Evolutionary conservation across 2,329 filamentous ascomycete species (phyloP).

Genomic region (Microsporum ferrugineum): DNA sequence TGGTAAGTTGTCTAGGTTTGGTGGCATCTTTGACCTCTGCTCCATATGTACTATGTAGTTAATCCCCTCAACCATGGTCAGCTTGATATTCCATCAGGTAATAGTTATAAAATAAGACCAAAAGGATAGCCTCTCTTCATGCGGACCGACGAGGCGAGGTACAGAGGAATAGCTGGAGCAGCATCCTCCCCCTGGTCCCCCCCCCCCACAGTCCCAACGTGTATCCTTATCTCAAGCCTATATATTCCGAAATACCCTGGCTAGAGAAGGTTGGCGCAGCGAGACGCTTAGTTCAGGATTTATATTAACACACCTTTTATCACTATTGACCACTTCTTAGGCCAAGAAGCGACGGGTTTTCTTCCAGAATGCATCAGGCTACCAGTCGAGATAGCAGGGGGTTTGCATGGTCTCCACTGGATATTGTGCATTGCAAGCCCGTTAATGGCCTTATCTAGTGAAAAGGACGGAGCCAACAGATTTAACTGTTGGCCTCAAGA

Average conservation of each 20-base stretch:
- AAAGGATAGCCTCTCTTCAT: neutral
- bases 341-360: neutral
- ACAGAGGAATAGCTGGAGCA: neutral
- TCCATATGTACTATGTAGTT: too few relatives aligned
- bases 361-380: neutral
- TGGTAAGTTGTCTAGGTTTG: neutral
- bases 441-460: neutral
- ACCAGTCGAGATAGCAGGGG: neutral
- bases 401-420: neutral
- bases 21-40: neutral
- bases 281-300: conserved; percentile 1
- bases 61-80: neutral
- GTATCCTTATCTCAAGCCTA: neutral
- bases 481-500: neutral
- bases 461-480: neutral
- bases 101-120: neutral
- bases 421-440: neutral
- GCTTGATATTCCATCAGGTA: neutral
- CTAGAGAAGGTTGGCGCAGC: neutral
- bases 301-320: neutral
- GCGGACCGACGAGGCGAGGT: neutral
- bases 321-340: neutral
- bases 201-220: neutral
- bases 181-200: neutral
- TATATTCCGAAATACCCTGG: neutral